These are phyloP conservation scores for Botrytis paeoniae DNA, from an alignment of 2,329 filamentous ascomycete species.

Conservation along the genomic window DNA sequence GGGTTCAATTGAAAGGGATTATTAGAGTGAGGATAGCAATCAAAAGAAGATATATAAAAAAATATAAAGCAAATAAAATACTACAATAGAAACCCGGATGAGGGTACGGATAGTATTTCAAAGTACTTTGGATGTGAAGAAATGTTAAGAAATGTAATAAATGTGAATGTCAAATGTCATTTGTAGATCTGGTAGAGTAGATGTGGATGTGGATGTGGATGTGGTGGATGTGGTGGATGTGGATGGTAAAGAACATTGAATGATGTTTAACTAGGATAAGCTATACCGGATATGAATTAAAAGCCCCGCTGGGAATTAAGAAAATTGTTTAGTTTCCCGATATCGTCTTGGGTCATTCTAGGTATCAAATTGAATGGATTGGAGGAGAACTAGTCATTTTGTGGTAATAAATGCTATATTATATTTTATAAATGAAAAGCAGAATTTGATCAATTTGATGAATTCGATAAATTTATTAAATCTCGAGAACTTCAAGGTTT, in stretches of 20 bases:
- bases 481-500: not conserved
- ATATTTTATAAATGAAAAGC: not conserved
- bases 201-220: not conserved
- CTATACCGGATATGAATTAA: not conserved
- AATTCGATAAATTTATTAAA: too few relatives aligned
- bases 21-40: not conserved
- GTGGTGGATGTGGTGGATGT: not conserved
- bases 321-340: not conserved
- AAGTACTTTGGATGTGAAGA: not conserved
- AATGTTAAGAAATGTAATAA: not conserved
- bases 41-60: not conserved
- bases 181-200: not conserved
- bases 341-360: not conserved
- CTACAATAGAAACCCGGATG: not conserved
- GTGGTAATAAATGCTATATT: not conserved
- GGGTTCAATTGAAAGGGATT: not conserved
- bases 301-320: not conserved
- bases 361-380: not conserved
- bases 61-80: not conserved
- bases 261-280: constrained; percentile 8
- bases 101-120: not conserved
- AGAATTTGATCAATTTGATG: too few relatives aligned
- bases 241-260: not conserved
- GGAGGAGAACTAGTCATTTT: not conserved
- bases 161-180: constrained; percentile 7